phyloP scores from a whole-genome alignment of 2,329 filamentous ascomycete species.

The Stagonosporopsis chrysanthemi region DNA sequence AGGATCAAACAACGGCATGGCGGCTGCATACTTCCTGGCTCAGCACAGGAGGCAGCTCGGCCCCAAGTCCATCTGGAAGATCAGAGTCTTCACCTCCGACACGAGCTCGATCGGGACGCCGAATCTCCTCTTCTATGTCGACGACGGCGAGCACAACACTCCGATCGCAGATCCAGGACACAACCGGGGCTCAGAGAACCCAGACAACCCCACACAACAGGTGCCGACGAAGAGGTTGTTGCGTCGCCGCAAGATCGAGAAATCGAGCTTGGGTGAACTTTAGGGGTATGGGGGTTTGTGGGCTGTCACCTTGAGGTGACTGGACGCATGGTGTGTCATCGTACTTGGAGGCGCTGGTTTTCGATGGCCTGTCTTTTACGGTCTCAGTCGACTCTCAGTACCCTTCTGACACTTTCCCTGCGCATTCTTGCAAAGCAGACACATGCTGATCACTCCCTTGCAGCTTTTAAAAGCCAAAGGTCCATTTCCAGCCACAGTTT shows the following conservation, averaged over 20 bases:
- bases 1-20: constrained; percentile 18
- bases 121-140: neutral
- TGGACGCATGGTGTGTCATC: neutral
- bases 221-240: neutral
- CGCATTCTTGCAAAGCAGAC: too few relatives aligned
- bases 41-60: constrained; percentile 21
- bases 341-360: neutral
- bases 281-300: neutral
- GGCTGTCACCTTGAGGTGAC: too few relatives aligned
- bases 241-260: neutral
- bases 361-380: neutral
- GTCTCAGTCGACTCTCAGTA: too few relatives aligned
- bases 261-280: neutral
- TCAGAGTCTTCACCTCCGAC: constrained; percentile 4
- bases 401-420: too few relatives aligned
- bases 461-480: too few relatives aligned
- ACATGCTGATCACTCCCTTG: too few relatives aligned
- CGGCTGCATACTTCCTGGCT: constrained; percentile 11
- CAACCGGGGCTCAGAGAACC: neutral
- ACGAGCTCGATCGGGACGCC: neutral
- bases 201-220: neutral
- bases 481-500: too few relatives aligned
- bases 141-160: neutral
- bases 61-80: constrained; percentile 8
- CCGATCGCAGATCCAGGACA: neutral